These are phyloP conservation scores for Microbotryum lychnidis-dioicae DNA, from an alignment of 1,284 basidiomycete genomes.

Conservation along the genomic window DNA sequence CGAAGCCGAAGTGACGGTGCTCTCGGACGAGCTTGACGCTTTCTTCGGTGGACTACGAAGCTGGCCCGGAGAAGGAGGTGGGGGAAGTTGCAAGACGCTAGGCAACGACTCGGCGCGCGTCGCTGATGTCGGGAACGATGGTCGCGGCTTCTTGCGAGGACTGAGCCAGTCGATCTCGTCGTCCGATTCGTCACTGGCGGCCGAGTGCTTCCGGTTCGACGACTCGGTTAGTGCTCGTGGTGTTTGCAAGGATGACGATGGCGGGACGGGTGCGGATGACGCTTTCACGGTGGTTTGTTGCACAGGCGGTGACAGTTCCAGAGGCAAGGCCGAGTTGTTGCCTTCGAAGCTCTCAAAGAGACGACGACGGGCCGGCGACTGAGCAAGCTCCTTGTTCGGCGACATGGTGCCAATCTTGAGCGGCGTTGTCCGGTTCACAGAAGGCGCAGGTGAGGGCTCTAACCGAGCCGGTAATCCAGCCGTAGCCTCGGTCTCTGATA, in stretches of 20 bases:
- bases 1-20: too few relatives aligned
- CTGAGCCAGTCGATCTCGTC: conserved; percentile 27
- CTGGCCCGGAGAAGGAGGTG: too few relatives aligned
- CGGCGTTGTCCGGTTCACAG: not conserved
- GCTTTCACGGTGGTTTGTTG: not conserved
- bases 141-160: conserved; percentile 21
- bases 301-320: too few relatives aligned
- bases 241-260: conserved; percentile 5
- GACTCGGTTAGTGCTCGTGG: not conserved
- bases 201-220: conserved; percentile 1
- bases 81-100: too few relatives aligned
- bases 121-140: not conserved
- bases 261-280: not conserved
- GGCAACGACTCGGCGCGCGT: not conserved
- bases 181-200: not conserved
- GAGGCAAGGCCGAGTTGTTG: too few relatives aligned
- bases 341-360: not conserved
- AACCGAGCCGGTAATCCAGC: too few relatives aligned
- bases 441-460: not conserved
- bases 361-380: not conserved
- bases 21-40: too few relatives aligned
- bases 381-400: conserved; percentile 3
- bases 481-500: too few relatives aligned
- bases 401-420: conserved; percentile 1
- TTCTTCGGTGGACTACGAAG: too few relatives aligned